Evolutionary conservation across 768 basidiomycete species (phyloP), one percentile per base, ranked within the genome.

Genomic region (Lanmaoa pseudosensibilis): DNA sequence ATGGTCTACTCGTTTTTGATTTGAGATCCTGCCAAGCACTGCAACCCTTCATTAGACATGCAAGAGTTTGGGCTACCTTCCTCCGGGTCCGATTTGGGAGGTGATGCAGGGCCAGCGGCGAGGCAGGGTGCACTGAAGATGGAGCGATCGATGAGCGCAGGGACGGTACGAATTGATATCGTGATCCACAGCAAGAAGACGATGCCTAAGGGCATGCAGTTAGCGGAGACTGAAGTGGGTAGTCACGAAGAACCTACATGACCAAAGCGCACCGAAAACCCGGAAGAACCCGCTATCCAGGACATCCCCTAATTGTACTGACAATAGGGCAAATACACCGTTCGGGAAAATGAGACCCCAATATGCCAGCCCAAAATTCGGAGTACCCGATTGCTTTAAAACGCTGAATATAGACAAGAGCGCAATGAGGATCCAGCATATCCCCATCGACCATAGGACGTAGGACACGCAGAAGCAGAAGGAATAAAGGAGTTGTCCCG

Each of bases 311-410:
- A 86, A 69, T 59, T 82, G 75, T 16, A 83, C 75, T 1, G 78
- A 78, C 25, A 81, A 71, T 15, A 83, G 57, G 11, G 79, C 75
- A 61, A 78, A 83, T 5, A 81, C 80, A 6, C 75, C 83, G 65
- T 78, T 81, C 23, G 83, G 83, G 73, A 84, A 84, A 58, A 83
- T 71, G 18, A 78, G 70, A 5, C 81, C 83, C 82, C 83, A 84
- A 63, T 79, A 82, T 0, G 74, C 73, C 55, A 83, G 59, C 8
- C 75, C 69, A 58, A 84, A 83, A 0, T 73, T 72, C 6, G 82
- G 65, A 16, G 13, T 54, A n/a, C 63, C 60, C n/a, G 73, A 61
- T 41, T 68, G 58, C 53, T 57, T 70, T 18, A 69, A 13, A 19
- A 74, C 71, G 36, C 64, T 68, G 52, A 68, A 65, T 27, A 82